Evolutionary conservation across 2,329 filamentous ascomycete species (phyloP).

Genomic region (Cordyceps farinosa): DNA sequence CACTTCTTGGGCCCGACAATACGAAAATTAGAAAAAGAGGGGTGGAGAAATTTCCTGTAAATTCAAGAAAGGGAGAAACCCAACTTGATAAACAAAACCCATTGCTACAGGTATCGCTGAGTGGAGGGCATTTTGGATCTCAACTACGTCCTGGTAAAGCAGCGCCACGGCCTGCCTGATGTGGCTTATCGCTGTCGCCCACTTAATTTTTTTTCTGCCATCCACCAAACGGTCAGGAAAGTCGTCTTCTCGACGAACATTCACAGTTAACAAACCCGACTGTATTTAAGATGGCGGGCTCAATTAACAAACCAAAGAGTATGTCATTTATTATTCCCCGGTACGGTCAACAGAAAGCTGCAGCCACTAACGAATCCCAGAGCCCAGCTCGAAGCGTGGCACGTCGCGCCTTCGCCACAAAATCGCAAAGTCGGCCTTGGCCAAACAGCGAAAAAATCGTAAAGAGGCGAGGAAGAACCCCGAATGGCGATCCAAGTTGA

Average conservation of each 20-base stretch:
- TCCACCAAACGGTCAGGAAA: conserved; percentile 16
- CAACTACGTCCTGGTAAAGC: neutral
- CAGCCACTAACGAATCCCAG: conserved; percentile 41
- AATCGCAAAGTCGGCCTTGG: conserved; percentile 86
- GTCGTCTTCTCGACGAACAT: conserved; percentile 16
- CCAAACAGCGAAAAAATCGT: conserved; percentile 85
- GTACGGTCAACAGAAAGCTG: too few species aligned
- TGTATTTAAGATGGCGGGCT: conserved; percentile 45
- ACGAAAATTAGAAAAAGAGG: neutral
- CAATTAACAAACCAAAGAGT: conserved; percentile 55
- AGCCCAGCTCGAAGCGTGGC: conserved; percentile 91
- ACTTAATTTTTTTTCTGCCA: conserved; percentile 35
- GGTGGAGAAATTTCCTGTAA: neutral
- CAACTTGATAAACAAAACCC: too few species aligned
- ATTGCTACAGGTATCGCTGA: neutral
- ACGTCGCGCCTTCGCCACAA: conserved; percentile 89
- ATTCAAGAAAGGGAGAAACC: too few species aligned
- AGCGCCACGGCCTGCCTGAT: neutral
- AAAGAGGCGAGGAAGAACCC: conserved; percentile 95
- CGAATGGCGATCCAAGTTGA: conserved; percentile 90
- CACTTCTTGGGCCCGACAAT: neutral
- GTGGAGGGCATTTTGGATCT: neutral
- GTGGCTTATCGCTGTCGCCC: conserved; percentile 24
- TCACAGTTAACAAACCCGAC: conserved; percentile 23
- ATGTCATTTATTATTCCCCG: conserved; percentile 23